These are phyloP conservation scores for Zymoseptoria tritici DNA, from an alignment of 2,329 filamentous ascomycete genomes.

Conservation along the genomic window DNA sequence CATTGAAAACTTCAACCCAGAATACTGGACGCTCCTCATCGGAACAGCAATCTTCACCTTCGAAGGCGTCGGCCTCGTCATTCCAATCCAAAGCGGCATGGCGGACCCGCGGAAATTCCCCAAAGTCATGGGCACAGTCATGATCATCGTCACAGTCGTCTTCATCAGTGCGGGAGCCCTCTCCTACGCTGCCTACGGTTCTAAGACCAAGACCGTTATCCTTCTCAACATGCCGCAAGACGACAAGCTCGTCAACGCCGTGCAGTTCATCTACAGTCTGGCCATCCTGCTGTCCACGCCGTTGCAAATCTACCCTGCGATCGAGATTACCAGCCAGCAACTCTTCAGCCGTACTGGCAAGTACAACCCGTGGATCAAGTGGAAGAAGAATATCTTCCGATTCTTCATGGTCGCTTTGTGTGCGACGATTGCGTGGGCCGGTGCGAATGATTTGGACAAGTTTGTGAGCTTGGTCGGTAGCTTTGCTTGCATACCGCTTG, in stretches of 20 bases:
- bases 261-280: constrained; percentile 94
- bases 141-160: constrained; percentile 88
- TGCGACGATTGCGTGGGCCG: constrained; percentile 80
- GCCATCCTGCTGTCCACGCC: constrained; percentile 95
- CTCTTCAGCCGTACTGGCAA: constrained; percentile 92
- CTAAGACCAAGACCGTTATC: constrained; percentile 90
- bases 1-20: constrained; percentile 81
- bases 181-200: constrained; percentile 93
- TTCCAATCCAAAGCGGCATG: constrained; percentile 98
- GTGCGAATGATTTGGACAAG: constrained; percentile 89
- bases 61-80: constrained; percentile 93
- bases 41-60: constrained; percentile 99
- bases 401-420: constrained; percentile 88
- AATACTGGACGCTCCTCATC: constrained; percentile 95
- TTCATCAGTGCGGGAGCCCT: constrained; percentile 88
- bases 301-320: constrained; percentile 93
- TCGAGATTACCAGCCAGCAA: constrained; percentile 91
- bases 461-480: constrained; percentile 94
- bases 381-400: constrained; percentile 97
- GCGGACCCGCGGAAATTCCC: constrained; percentile 84
- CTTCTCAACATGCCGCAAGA: constrained; percentile 95
- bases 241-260: constrained; percentile 86
- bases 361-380: constrained; percentile 97
- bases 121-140: constrained; percentile 76
- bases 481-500: constrained; percentile 93